phyloP scores from a whole-genome alignment of 1,284 basidiomycete genomes.

The Melampsora americana region DNA sequence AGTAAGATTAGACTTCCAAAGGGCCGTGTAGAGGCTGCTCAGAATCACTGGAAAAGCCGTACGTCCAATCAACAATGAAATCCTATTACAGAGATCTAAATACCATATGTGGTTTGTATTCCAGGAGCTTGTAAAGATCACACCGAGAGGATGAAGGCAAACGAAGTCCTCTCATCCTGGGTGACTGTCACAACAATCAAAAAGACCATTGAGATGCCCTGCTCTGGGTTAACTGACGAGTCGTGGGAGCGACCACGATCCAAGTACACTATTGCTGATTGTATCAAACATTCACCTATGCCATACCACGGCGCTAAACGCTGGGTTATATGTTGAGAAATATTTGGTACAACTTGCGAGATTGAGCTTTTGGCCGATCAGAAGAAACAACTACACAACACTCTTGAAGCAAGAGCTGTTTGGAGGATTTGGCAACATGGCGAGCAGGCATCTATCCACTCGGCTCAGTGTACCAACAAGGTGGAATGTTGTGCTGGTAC shows the following conservation, averaged over 20 bases:
- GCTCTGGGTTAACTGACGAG: not conserved
- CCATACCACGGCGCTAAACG: slow-evolving; percentile 12
- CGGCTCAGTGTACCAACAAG: no score
- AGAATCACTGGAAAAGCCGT: slow-evolving; percentile 18
- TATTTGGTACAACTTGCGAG: not conserved
- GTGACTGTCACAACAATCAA: not conserved
- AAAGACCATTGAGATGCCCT: not conserved
- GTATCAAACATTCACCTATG: not conserved
- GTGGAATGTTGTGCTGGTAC: no score
- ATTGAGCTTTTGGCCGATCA: not conserved
- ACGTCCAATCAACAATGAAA: not conserved
- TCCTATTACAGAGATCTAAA: no score
- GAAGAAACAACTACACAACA: not conserved
- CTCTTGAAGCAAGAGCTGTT: not conserved
- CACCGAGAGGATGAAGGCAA: no score
- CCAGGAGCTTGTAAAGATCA: no score
- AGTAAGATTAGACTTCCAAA: not conserved
- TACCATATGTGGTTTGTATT: no score
- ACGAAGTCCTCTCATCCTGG: not conserved
- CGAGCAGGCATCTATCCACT: no score
- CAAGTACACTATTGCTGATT: not conserved
- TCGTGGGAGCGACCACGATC: slow-evolving; percentile 3
- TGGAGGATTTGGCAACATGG: not conserved
- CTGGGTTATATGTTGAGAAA: not conserved
- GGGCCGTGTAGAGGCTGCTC: slow-evolving; percentile 11